Evolutionary conservation across 2,329 filamentous ascomycete genomes (phyloP), one percentile per base, ranked within the genome.

Genomic region (Ceratocystis variospora): DNA sequence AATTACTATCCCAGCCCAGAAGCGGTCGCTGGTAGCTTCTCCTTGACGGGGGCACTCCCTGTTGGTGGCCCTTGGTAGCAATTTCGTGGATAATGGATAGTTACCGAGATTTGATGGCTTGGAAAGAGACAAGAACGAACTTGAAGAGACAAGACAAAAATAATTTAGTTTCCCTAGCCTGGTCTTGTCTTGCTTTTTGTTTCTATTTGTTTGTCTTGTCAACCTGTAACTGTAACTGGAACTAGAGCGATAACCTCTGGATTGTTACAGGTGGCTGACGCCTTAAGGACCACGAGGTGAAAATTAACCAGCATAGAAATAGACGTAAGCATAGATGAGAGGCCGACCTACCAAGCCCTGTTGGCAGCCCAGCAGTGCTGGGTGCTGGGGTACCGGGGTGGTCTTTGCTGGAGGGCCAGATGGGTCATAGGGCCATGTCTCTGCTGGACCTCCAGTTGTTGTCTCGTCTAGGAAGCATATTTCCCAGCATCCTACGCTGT

Each of bases 91-190:
- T n/a, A 41, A 33, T 57, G 53, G 28, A n/a, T 12, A 25, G 28
- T 57, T 57, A 57, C 53, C 53, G 53, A 57, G 53, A 57, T 57
- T 57, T 57, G 53, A 57, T 57, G 53, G 53, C 50, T 55, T 55
- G 50, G 10, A 28, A 15, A 55, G 50, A 55, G 19, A 37, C 33
- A 37, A 37, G 33, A 37, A 37, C 8, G 33, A 37, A 37, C 33
- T 37, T 37, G 33, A 37, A 12, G 33, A 37, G 8, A 41, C 37
- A 41, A 41, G 37, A 41, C 37, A 41, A 41, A 41, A 41, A 15
- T 41, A 41, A 41, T 41, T 41, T 41, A 41, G 37, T 41, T 41
- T 41, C 37, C 37, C 37, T 41, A 15, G 37, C 37, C 12, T 41
- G 37, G 37, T 41, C 37, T 15, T 41, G 37, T 41, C 37, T 41